phyloP scores from a whole-genome alignment of 495 filamentous ascomycete species.

The Parachaetomium inaequale region DNA sequence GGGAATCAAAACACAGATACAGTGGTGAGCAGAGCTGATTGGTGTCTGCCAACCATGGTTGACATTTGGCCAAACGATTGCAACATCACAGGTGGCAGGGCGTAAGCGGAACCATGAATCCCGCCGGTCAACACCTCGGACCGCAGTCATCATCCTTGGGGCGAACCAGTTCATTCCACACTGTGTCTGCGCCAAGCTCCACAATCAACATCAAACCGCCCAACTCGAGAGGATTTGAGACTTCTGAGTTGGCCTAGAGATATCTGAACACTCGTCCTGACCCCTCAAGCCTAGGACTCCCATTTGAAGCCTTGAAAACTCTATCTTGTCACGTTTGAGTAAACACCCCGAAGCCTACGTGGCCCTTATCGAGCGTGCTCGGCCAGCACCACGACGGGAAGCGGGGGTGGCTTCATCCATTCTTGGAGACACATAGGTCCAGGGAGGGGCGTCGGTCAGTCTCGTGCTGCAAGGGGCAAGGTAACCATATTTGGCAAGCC shows the following conservation, averaged over 20 bases:
- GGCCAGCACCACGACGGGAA: not conserved
- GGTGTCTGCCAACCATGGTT: not conserved
- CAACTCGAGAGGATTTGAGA: not conserved
- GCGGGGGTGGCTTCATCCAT: not conserved
- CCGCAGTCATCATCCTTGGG: not conserved
- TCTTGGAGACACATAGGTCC: no score
- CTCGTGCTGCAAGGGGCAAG: not conserved
- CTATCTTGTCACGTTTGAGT: not conserved
- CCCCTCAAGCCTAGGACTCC: no score
- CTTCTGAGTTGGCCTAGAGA: no score
- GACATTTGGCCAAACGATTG: not conserved
- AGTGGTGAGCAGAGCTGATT: not conserved
- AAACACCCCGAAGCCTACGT: not conserved
- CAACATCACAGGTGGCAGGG: not conserved
- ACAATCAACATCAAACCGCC: not conserved
- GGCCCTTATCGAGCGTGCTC: not conserved
- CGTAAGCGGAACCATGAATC: slow-evolving; percentile 1
- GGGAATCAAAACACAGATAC: no score
- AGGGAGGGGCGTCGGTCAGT: not conserved
- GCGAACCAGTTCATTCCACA: not conserved
- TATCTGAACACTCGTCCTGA: no score
- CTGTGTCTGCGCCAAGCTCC: not conserved
- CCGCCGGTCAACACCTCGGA: not conserved
- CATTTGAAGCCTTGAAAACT: no score
- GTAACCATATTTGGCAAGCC: not conserved